Evolutionary conservation across 2,329 filamentous ascomycete species (phyloP).

Genomic region (Rutstroemia sp.): DNA sequence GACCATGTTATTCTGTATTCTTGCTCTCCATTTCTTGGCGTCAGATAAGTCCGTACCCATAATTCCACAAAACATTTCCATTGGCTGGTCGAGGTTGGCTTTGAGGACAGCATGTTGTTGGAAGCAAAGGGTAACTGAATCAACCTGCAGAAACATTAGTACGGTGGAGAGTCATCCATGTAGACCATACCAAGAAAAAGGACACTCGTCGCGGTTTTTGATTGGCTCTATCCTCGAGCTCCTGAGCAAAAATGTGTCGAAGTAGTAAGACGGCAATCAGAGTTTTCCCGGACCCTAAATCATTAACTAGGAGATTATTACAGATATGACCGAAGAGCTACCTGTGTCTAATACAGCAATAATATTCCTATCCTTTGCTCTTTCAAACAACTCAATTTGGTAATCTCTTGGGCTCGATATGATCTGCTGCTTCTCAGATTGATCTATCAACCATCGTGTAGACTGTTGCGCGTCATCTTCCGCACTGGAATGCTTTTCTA

Average conservation of each 20-base stretch:
- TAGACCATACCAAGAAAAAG: conserved; percentile 68
- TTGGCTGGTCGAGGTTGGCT: conserved; percentile 69
- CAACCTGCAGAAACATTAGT: conserved; percentile 34
- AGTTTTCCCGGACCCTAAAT: conserved; percentile 73
- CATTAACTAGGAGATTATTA: neutral
- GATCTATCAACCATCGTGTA: conserved; percentile 27
- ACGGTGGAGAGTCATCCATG: too few species aligned
- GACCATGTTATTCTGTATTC: conserved; percentile 62
- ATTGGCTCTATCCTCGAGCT: conserved; percentile 60
- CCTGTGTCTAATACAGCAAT: conserved; percentile 92
- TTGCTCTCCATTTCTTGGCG: conserved; percentile 50
- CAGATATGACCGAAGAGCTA: conserved; percentile 31
- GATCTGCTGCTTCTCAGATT: conserved; percentile 39
- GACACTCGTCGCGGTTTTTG: conserved; percentile 57
- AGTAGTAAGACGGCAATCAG: conserved; percentile 87
- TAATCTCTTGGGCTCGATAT: conserved; percentile 81
- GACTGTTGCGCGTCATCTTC: conserved; percentile 24
- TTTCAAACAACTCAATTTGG: conserved; percentile 84
- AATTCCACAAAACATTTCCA: conserved; percentile 68
- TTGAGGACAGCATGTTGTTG: conserved; percentile 81
- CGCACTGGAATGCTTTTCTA: neutral
- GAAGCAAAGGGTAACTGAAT: conserved; percentile 82
- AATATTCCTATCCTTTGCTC: conserved; percentile 74
- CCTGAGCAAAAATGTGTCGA: conserved; percentile 65
- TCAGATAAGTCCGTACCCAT: conserved; percentile 55